Percentiles rank a stretch among this genome's conserved stretches.
Conservation (phyloP, 2,329 filamentous ascomycete species). For the Cryphonectria radicalis region DNA sequence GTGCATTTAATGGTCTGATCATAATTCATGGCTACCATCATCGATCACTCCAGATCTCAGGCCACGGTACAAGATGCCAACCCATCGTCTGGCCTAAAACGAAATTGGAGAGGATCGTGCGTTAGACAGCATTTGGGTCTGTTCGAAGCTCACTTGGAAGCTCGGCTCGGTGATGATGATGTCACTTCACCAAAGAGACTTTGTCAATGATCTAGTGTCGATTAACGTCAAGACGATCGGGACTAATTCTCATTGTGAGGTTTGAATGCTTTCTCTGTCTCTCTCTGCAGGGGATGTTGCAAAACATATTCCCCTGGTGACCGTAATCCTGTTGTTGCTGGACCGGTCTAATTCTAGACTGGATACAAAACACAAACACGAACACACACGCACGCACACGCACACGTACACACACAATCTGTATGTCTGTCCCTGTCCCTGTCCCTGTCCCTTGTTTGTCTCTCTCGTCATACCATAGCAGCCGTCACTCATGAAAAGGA, state of each 20-base stretch:
- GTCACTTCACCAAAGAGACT: not conserved
- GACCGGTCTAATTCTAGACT: not conserved
- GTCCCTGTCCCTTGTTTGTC: not conserved
- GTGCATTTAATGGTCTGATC: not conserved
- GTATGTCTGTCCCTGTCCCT: not conserved
- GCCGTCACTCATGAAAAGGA: not conserved
- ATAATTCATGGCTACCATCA: not conserved
- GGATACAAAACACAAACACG: not conserved
- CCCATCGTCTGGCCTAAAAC: not conserved
- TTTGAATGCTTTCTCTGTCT: not conserved
- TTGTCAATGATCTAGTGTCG: not conserved
- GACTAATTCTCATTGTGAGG: not conserved
- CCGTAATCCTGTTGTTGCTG: not conserved
- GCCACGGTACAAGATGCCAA: not conserved
- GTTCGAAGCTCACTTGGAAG: not conserved
- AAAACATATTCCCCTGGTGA: not conserved
- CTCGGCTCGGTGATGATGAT: not conserved
- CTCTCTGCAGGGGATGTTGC: not conserved
- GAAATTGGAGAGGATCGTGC: not conserved
- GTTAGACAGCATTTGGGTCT: not conserved
- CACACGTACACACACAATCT: not conserved
- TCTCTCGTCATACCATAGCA: not conserved
- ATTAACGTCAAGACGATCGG: not conserved
- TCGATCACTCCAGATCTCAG: not conserved
- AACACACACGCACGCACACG: not conserved